These are phyloP conservation scores for Ustilago loliicola DNA, from an alignment of 1,284 basidiomycete genomes.

Conservation along the genomic window DNA sequence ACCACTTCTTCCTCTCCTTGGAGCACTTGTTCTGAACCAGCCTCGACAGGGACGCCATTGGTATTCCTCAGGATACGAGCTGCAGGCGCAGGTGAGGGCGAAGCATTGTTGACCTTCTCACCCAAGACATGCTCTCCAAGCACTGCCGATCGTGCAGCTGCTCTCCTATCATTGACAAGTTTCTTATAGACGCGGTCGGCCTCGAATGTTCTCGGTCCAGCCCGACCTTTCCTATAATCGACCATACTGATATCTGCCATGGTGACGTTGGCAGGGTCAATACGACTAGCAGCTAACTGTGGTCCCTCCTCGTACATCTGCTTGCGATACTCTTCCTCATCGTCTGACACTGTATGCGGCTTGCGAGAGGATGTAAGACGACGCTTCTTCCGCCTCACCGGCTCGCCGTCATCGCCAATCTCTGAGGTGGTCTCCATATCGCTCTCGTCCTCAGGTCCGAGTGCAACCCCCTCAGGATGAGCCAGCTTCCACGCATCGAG, in stretches of 20 bases:
- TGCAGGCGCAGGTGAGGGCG: conserved; percentile 40
- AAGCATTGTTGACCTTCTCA: conserved; percentile 30
- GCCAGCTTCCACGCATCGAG: conserved; percentile 41
- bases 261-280: conserved; percentile 40
- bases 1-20: conserved; percentile 37
- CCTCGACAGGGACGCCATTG: conserved; percentile 36
- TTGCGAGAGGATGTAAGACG: conserved; percentile 26
- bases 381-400: conserved; percentile 38
- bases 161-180: conserved; percentile 50
- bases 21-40: conserved; percentile 23
- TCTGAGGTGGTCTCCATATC: conserved; percentile 52
- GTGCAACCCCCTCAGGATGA: conserved; percentile 40
- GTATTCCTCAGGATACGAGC: conserved; percentile 21
- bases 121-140: conserved; percentile 44
- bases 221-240: conserved; percentile 58
- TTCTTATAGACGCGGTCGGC: conserved; percentile 57
- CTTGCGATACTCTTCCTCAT: conserved; percentile 56
- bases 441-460: conserved; percentile 48
- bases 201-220: conserved; percentile 64
- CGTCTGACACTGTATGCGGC: conserved; percentile 55
- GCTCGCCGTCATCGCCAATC: conserved; percentile 37
- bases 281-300: conserved; percentile 30
- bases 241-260: conserved; percentile 55
- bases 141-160: conserved; percentile 34
- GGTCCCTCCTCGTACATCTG: conserved; percentile 42